A percentile compares a stretch with the other conserved stretches of the same genome.
These are phyloP conservation scores for Umbelopsis sp. DNA, from an alignment of 192 early-diverging fungal genomes.

Conservation along the genomic window DNA sequence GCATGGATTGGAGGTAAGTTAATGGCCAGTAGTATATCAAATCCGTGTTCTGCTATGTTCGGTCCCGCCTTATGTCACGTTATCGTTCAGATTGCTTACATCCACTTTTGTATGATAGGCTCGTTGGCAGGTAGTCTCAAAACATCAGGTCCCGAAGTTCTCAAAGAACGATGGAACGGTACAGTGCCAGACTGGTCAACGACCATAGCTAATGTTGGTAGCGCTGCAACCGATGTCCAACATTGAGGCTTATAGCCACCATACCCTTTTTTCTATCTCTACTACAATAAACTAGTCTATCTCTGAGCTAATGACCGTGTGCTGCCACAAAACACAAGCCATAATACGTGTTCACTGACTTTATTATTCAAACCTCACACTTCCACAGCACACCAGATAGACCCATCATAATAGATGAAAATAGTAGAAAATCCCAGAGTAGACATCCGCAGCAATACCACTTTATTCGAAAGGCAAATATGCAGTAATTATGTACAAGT, in stretches of 20 bases:
- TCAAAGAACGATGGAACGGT: conserved; percentile 66
- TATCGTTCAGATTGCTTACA: too few species aligned
- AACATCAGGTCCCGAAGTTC: conserved; percentile 67
- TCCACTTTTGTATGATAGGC: too few species aligned
- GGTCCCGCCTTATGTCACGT: too few species aligned
- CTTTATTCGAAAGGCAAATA: too few species aligned
- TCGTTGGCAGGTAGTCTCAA: conserved; percentile 79
- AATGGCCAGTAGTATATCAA: not conserved
- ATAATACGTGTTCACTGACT: too few species aligned
- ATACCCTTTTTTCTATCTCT: not conserved
- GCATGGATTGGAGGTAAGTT: conserved; percentile 76
- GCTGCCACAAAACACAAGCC: too few species aligned
- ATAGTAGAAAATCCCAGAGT: too few species aligned
- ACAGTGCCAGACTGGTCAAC: conserved; percentile 69
- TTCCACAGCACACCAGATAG: too few species aligned
- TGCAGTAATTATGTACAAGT: not conserved
- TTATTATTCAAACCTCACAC: too few species aligned
- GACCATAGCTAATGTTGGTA: not conserved
- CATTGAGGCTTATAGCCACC: not conserved
- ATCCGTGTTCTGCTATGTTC: not conserved
- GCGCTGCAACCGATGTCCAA: not conserved
- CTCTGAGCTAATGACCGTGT: too few species aligned
- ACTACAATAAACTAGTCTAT: not conserved
- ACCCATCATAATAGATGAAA: too few species aligned
- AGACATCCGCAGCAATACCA: too few species aligned